These are phyloP conservation scores for Leccinum variicolor DNA, from an alignment of 768 basidiomycete species.

Conservation along the genomic window DNA sequence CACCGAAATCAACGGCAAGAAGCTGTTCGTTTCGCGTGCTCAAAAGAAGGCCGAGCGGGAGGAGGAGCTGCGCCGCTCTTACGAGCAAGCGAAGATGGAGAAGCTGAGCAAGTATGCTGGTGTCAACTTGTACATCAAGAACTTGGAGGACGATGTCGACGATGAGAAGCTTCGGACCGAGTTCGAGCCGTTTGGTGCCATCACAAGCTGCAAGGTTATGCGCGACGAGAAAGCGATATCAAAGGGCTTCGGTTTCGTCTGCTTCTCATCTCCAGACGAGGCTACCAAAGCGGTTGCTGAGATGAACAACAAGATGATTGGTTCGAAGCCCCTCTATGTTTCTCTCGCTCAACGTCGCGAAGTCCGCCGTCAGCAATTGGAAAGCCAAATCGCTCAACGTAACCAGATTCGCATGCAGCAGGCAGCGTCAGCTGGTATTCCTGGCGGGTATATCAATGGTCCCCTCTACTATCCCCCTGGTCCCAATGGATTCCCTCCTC, in stretches of 20 bases:
- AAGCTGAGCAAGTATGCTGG: constrained; percentile 98
- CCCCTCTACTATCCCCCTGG: constrained; percentile 74
- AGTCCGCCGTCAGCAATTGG: constrained; percentile 95
- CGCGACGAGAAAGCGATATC: constrained; percentile 91
- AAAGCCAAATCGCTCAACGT: constrained; percentile 98
- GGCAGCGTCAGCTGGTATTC: constrained; percentile 80
- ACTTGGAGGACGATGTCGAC: constrained; percentile 96
- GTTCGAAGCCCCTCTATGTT: constrained; percentile 97
- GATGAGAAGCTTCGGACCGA: constrained; percentile 96
- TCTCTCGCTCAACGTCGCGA: constrained; percentile 98
- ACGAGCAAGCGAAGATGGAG: constrained; percentile 96
- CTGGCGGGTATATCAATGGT: constrained; percentile 44
- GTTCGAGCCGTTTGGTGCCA: constrained; percentile 94
- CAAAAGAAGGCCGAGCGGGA: constrained; percentile 99
- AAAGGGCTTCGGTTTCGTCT: constrained; percentile 98
- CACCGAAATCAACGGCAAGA: constrained; percentile 76
- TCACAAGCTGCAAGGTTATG: constrained; percentile 99
- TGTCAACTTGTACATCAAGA: constrained; percentile 99
- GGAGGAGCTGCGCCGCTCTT: constrained; percentile 89
- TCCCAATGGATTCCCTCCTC: constrained; percentile 77
- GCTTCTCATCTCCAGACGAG: constrained; percentile 97
- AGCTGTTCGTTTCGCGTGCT: constrained; percentile 92
- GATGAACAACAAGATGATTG: constrained; percentile 99
- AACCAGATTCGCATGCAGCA: constrained; percentile 95
- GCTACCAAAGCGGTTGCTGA: constrained; percentile 99